phyloP scores from a whole-genome alignment of 2,329 filamentous ascomycete genomes.

The Saccharata proteae region DNA sequence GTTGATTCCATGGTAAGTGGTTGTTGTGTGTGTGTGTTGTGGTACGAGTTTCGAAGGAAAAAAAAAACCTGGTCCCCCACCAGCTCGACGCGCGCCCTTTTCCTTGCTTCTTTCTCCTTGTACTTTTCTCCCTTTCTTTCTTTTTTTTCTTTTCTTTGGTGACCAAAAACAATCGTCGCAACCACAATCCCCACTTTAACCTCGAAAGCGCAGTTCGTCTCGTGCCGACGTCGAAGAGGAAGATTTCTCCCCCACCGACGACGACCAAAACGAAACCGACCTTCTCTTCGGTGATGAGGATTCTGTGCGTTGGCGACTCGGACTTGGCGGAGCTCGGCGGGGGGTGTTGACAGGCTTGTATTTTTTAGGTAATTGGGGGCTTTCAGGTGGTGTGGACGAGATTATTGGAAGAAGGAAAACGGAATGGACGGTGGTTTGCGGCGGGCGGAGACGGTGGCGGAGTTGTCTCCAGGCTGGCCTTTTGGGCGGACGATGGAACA shows the following conservation, averaged over 20 bases:
- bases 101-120: no score
- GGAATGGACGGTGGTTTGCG: background rate
- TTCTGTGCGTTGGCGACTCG: background rate
- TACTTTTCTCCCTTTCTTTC: no score
- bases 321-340: constrained; percentile 2
- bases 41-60: no score
- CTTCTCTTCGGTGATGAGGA: constrained; percentile 11
- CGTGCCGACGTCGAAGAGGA: background rate
- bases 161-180: no score
- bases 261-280: constrained; percentile 6
- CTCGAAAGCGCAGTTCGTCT: constrained; percentile 14
- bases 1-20: no score
- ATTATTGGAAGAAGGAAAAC: constrained; percentile 3
- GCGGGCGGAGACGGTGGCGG: background rate
- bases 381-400: background rate
- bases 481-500: background rate
- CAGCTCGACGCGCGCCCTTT: no score
- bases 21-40: no score
- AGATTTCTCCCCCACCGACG: background rate
- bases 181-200: constrained; percentile 24
- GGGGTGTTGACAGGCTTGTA: no score
- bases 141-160: no score
- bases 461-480: constrained; percentile 1
- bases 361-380: no score
- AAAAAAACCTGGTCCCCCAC: no score